Evolutionary conservation across 169 alveolate genomes (phyloP), one percentile per base, ranked within the genome.

Genomic region (Besnoitia besnoiti): DNA sequence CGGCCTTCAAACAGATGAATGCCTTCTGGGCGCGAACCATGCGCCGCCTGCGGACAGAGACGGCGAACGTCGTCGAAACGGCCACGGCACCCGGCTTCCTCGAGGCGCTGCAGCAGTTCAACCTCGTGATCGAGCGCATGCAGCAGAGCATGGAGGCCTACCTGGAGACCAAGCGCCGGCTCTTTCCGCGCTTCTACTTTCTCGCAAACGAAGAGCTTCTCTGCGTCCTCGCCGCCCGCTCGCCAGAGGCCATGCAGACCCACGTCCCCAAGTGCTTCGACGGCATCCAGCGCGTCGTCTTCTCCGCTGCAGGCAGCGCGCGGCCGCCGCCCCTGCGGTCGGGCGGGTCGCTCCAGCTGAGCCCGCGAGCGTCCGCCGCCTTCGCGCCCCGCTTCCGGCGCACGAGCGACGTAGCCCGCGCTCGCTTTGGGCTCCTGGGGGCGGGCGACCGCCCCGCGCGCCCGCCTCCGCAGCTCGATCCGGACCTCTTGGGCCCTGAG

Each of bases 101-200:
- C 46, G 82, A 73, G 24, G 21, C 82, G 14, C 82, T 73, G 44
- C 5, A 37, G 24, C 47, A 73, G 47, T 73, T 73, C 82, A 73
- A 73, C 46, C n/a, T 35, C 12, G 46, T 37, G 10, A 19, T 73
- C 46, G 82, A n/a, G 24, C 82, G 46, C 39, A n/a, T 73, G 44
- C 82, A 73, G 24, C 3, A 73, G 46, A 73, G 82, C 24, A 10
- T 73, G 39, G 82, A 19, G 91, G 98, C 97, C 94, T 98, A 97
- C 95, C 94, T 98, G 91, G 99, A 98, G 85, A 97, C 95, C 89
- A 98, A 98, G 93, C 96, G 99, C 93, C 95, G 96, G 76, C 96
- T 96, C 37, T 98, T 98, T 95, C 98, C 99, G 33, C 90, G 99
- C 75, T 98, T 98, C 94, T 98, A 96, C 94, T 98, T 98, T 95